Conservation (phyloP, 2,329 filamentous ascomycete genomes). For the Blumeria graminis region DNA sequence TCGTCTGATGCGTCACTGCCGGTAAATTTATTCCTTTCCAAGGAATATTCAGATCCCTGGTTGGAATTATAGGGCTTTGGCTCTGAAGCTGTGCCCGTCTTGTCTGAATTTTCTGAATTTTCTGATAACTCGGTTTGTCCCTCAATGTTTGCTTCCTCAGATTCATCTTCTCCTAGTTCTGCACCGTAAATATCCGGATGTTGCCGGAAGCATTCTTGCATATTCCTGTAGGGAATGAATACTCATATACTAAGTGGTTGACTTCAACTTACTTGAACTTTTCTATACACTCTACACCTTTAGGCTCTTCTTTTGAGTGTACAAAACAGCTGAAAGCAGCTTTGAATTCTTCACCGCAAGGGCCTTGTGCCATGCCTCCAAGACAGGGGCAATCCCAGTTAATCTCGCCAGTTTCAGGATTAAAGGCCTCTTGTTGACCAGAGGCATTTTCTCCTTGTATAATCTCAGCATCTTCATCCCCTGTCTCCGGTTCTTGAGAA, state of each 20-base stretch:
- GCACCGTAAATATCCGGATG: conserved; percentile 85
- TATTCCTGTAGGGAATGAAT: conserved; percentile 34
- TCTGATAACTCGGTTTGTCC: not conserved
- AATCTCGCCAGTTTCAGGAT: conserved; percentile 96
- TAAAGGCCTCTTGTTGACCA: conserved; percentile 74
- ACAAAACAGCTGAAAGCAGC: conserved; percentile 96
- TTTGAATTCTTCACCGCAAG: conserved; percentile 88
- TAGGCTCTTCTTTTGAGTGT: conserved; percentile 81
- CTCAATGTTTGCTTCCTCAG: not conserved
- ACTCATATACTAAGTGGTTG: not conserved
- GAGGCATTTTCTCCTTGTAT: conserved; percentile 56
- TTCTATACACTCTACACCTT: conserved; percentile 93
- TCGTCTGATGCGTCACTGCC: too few relatives aligned
- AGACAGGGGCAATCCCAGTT: conserved; percentile 99
- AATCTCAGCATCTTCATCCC: conserved; percentile 15
- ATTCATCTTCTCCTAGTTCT: conserved; percentile 59
- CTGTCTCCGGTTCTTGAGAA: conserved; percentile 7
- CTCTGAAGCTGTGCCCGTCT: too few relatives aligned
- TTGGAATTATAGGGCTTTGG: too few relatives aligned
- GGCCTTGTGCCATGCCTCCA: conserved; percentile 88
- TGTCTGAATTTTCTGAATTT: too few relatives aligned
- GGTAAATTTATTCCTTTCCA: too few relatives aligned
- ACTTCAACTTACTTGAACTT: conserved; percentile 61
- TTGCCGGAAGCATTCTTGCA: conserved; percentile 90
- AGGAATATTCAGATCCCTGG: too few relatives aligned